These are phyloP conservation scores for Aphelidium insulamus DNA, from an alignment of 371 early-diverging fungal genomes.

Conservation along the genomic window DNA sequence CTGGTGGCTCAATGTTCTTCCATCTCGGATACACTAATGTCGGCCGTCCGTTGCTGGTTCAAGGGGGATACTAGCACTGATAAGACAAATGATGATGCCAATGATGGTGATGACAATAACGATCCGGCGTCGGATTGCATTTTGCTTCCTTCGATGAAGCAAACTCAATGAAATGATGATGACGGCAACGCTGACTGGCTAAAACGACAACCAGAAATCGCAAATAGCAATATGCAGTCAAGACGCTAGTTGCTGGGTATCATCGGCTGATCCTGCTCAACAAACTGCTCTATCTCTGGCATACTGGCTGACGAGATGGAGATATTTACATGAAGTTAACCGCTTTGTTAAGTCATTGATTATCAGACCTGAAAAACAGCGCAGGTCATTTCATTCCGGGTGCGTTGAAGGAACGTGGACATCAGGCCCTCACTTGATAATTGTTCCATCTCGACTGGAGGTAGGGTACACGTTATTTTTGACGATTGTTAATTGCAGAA, in stretches of 20 bases:
- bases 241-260: slow-evolving; percentile 17
- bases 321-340: not conserved
- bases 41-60: slow-evolving; percentile 26
- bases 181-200: slow-evolving; percentile 5
- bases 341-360: slow-evolving; percentile 4
- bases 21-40: slow-evolving; percentile 22
- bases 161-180: slow-evolving; percentile 7
- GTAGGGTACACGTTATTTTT: too few relatives aligned
- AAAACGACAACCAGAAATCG: slow-evolving; percentile 21
- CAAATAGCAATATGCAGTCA: slow-evolving; percentile 31
- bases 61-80: slow-evolving; percentile 4
- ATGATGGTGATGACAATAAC: slow-evolving; percentile 10
- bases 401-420: slow-evolving; percentile 23
- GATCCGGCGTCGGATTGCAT: slow-evolving; percentile 10
- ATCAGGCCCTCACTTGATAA: slow-evolving; percentile 51
- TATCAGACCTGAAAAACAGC: slow-evolving; percentile 96
- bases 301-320: slow-evolving; percentile 70
- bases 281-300: slow-evolving; percentile 68
- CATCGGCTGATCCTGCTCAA: slow-evolving; percentile 85
- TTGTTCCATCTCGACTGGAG: slow-evolving; percentile 54
- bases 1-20: slow-evolving; percentile 37
- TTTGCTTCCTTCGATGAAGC: not conserved
- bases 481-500: slow-evolving; percentile 57
- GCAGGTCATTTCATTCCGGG: slow-evolving; percentile 74
- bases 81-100: not conserved